Conservation (phyloP, 208 protist genomes). For the Naegleria lovaniensis region DNA sequence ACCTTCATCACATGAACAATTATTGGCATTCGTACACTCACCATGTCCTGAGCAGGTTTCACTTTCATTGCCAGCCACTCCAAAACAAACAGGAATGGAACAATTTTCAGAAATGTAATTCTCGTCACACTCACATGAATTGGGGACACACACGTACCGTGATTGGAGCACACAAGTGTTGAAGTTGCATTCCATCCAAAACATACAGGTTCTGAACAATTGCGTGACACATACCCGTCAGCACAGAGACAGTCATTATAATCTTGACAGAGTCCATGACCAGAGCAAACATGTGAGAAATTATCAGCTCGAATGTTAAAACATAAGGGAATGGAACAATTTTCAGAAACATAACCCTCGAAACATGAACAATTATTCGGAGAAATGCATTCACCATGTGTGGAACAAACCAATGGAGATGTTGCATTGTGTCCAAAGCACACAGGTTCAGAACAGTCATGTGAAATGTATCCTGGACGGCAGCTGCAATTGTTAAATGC, state of each 20-base stretch:
- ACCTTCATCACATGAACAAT: background rate
- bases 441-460: background rate
- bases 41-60: background rate
- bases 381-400: background rate
- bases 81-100: background rate
- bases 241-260: background rate
- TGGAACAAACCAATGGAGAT: background rate
- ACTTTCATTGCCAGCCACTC: background rate
- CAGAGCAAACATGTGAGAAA: background rate
- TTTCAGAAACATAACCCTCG: background rate
- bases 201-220: background rate
- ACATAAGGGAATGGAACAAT: background rate
- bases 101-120: background rate
- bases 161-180: background rate
- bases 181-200: background rate
- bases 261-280: background rate
- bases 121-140: background rate
- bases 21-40: background rate
- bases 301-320: background rate
- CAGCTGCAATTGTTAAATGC: background rate
- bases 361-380: background rate
- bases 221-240: background rate
- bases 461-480: background rate
- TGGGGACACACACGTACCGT: background rate
- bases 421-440: background rate